A percentile compares a stretch with the other conserved stretches of the same genome.
phyloP scores from a whole-genome alignment of 2,329 filamentous ascomycete genomes.

The Talaromyces sp. region DNA sequence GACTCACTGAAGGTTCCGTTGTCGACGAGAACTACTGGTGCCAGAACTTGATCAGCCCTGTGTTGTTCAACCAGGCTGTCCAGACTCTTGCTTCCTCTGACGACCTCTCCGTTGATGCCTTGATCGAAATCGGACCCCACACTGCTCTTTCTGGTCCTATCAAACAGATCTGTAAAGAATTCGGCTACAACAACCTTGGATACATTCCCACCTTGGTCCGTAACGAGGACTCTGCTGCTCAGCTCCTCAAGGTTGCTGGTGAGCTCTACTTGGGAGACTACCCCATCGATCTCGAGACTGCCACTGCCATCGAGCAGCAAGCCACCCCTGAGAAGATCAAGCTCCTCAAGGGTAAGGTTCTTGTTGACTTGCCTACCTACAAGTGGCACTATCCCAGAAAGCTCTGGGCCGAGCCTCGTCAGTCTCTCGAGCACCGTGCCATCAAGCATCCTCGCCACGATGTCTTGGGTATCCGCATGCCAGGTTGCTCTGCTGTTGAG shows the following conservation, averaged over 20 bases:
- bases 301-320: not conserved
- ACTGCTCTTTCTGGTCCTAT: slow-evolving; percentile 21
- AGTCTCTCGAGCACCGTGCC: not conserved
- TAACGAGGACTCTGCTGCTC: slow-evolving; percentile 1
- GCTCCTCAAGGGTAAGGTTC: not conserved
- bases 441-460: slow-evolving; percentile 2
- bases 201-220: slow-evolving; percentile 18
- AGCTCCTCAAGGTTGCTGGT: slow-evolving; percentile 10
- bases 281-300: slow-evolving; percentile 10
- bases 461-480: slow-evolving; percentile 6
- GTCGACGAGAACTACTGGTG: slow-evolving; percentile 8
- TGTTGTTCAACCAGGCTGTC: slow-evolving; percentile 11
- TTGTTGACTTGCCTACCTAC: slow-evolving; percentile 12
- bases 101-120: not conserved
- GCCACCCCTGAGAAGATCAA: not conserved
- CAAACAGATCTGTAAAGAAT: slow-evolving; percentile 19
- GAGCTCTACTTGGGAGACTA: slow-evolving; percentile 10
- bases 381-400: slow-evolving; percentile 13
- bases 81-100: not conserved
- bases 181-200: not conserved
- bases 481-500: not conserved
- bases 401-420: slow-evolving; percentile 12
- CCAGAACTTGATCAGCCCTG: slow-evolving; percentile 14
- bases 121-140: slow-evolving; percentile 23
- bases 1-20: not conserved